Evolutionary conservation across 169 alveolate genomes (phyloP).

Genomic region (Nephromyces sp.): DNA sequence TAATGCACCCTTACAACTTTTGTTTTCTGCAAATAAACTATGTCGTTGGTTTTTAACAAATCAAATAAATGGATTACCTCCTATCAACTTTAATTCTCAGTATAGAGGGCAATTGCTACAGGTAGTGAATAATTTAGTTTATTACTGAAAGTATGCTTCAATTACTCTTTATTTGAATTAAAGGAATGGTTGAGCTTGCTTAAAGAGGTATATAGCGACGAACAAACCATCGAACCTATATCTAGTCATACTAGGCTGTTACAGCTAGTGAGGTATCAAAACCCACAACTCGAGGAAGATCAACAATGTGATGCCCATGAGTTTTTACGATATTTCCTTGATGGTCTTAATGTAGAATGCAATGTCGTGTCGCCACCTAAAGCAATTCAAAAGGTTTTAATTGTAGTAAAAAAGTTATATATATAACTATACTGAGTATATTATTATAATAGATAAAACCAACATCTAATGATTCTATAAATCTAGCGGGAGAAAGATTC

Average conservation of each 20-base stretch:
- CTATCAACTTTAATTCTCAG: neutral
- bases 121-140: neutral
- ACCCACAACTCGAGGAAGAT: neutral
- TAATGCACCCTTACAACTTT: constrained; percentile 16
- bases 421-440: too few relatives aligned
- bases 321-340: constrained; percentile 12
- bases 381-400: neutral
- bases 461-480: constrained; percentile 4
- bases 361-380: neutral
- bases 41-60: constrained; percentile 3
- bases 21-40: neutral
- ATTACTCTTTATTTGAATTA: neutral
- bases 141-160: neutral
- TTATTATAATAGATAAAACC: too few relatives aligned
- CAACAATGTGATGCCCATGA: constrained; percentile 25
- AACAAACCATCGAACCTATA: neutral
- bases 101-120: constrained; percentile 11
- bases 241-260: constrained; percentile 1
- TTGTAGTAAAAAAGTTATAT: too few relatives aligned
- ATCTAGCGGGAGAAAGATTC: constrained; percentile 9
- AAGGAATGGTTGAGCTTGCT: neutral
- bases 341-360: constrained; percentile 16
- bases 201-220: neutral
- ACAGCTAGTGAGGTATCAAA: constrained; percentile 4
- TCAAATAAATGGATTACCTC: neutral